A percentile compares a stretch with the other conserved stretches of the same genome.
Conservation (phyloP, 75 land plant species). For the Pinus taeda region DNA sequence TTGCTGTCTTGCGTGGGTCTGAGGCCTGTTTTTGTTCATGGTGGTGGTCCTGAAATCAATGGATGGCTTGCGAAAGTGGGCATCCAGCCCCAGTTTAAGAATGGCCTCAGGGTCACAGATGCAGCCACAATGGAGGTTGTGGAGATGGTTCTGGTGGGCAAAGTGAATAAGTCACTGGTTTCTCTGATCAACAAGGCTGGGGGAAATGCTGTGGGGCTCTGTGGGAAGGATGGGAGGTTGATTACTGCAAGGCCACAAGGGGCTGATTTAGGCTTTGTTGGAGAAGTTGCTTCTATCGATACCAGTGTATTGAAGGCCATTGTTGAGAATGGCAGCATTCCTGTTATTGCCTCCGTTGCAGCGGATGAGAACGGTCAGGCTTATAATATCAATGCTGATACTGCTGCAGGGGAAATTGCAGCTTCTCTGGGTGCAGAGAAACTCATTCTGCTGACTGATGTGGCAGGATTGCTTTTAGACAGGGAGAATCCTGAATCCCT, state of each 20-base stretch:
- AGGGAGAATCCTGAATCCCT: constrained; percentile 53
- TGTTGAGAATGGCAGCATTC: constrained; percentile 53
- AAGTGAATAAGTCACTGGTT: constrained; percentile 82
- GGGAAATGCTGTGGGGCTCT: constrained; percentile 83
- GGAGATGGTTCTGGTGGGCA: constrained; percentile 89
- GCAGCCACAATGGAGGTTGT: constrained; percentile 88
- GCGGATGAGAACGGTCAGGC: constrained; percentile 73
- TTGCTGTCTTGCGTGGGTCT: constrained; percentile 88
- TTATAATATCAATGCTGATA: constrained; percentile 94
- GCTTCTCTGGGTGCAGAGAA: constrained; percentile 96
- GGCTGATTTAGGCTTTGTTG: constrained; percentile 75
- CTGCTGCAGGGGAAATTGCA: constrained; percentile 91
- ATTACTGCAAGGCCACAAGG: constrained; percentile 78
- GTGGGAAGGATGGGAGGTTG: constrained; percentile 83
- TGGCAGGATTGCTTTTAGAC: constrained; percentile 71
- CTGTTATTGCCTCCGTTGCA: constrained; percentile 93
- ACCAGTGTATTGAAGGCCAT: constrained; percentile 51
- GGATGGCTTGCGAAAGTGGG: constrained; percentile 62
- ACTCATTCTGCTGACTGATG: constrained; percentile 91
- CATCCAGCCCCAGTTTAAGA: constrained; percentile 64
- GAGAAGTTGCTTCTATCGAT: constrained; percentile 72
- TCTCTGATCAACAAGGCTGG: constrained; percentile 86
- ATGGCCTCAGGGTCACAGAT: constrained; percentile 95
- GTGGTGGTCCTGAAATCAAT: constrained; percentile 98
- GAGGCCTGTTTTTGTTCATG: constrained; percentile 86